Base-by-base conservation (phyloP, 2,329 filamentous ascomycete genomes). In the Kalmusia sp. region DNA sequence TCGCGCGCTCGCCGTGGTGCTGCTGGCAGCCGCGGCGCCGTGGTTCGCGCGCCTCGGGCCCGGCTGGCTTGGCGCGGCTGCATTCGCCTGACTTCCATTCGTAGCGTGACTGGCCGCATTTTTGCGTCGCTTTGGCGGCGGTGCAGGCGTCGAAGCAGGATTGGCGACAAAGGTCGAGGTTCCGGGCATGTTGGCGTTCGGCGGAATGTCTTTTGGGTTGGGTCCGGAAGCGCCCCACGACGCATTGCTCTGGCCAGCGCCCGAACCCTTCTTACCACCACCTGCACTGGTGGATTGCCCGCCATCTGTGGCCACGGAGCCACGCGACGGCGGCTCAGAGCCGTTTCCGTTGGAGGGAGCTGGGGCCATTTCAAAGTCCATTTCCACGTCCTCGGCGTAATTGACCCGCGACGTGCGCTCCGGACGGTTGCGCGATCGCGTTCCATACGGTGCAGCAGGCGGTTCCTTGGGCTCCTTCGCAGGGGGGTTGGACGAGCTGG, bases 301-400 rank as follows among this genome's bases (percentile, higher is more conserved):
- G 54, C 55, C 64, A 30, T 76, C 73, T 43, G 66, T 62, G 49
- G 61, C 68, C 57, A 62, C 60, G 51, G 69, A 73, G 52, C 59
- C 65, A 62, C 69, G 71, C 70, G 70, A 73, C 52, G 67, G 62
- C 49, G 70, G 65, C 43, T 71, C 73, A 57, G 72, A 82, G 56
- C 79, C 79, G 64, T 80, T 79, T 31, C 79, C 72, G 70, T 88
- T 89, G 71, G 86, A 86, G 48, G 78, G 65, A 56, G 85, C 83
- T 73, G 69, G 82, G 78, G 72, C 67, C 63, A 82, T 84, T 68
- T 97, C 93, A 73, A 92, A 91, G 72, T 98, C 95, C 76, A 91
- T 87, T 68, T 98, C 93, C 63, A 93, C 82, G 75, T 97, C 93
- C 77, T 99, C 95, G 45, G 95, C 93, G 76, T 99, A 99, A 77